These are phyloP conservation scores for Eimeria necatrix DNA, from an alignment of 169 alveolate species.

Conservation along the genomic window DNA sequence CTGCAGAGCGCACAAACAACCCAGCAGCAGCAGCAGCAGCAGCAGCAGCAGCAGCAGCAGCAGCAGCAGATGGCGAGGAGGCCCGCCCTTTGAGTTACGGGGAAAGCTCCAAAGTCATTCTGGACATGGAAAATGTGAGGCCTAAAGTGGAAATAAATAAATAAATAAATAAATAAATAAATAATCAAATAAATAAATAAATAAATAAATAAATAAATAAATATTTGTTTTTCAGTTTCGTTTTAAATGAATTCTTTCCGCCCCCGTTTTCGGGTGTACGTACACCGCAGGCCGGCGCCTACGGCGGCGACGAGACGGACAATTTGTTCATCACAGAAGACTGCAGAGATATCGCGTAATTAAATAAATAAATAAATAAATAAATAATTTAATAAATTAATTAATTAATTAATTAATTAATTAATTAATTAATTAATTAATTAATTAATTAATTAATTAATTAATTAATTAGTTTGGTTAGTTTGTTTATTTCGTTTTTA, in stretches of 20 bases:
- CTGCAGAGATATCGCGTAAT: not conserved
- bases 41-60: no score
- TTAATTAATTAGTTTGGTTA: not conserved
- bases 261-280: not conserved
- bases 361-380: not conserved
- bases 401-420: not conserved
- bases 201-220: not conserved
- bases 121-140: conserved; percentile 44
- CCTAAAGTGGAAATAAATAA: not conserved
- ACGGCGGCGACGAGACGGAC: not conserved
- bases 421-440: not conserved
- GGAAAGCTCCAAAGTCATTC: not conserved
- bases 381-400: not conserved
- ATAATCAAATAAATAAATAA: no score
- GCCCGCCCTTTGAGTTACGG: no score
- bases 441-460: not conserved
- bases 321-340: not conserved
- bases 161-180: no score
- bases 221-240: not conserved
- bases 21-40: not conserved
- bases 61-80: no score
- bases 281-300: not conserved
- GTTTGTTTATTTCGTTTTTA: not conserved
- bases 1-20: conserved; percentile 67
- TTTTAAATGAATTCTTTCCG: not conserved